phyloP scores from a whole-genome alignment of 345 rosid species.

The Acer saccharum region DNA sequence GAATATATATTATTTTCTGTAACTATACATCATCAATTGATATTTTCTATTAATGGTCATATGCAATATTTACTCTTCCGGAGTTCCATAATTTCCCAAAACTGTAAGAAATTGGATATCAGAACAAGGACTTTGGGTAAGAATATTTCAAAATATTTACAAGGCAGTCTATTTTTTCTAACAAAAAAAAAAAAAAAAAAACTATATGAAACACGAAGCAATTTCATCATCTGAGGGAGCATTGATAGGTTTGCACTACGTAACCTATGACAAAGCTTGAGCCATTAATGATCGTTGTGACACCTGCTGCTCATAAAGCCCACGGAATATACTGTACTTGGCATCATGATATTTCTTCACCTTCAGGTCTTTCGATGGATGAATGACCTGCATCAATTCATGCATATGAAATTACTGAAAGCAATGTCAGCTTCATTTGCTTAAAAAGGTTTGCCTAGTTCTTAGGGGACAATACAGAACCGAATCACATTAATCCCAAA shows the following conservation, averaged over 20 bases:
- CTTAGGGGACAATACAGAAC: background rate
- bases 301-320: slow-evolving; percentile 76
- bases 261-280: slow-evolving; percentile 56
- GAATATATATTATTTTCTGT: too few relatives aligned
- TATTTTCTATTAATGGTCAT: too few relatives aligned
- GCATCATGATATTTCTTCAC: slow-evolving; percentile 93
- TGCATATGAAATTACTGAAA: too few relatives aligned
- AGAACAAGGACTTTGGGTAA: background rate
- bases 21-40: too few relatives aligned
- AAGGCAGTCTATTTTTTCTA: background rate
- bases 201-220: background rate
- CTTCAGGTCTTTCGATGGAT: slow-evolving; percentile 73
- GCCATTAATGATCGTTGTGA: slow-evolving; percentile 71
- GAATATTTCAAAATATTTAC: background rate
- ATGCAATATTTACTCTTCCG: background rate
- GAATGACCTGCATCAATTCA: slow-evolving; percentile 57
- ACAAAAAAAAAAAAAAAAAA: background rate
- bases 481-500: background rate
- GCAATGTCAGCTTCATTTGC: background rate
- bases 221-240: background rate
- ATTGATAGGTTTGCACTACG: background rate
- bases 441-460: background rate
- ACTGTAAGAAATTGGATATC: background rate
- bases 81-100: background rate
- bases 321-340: slow-evolving; percentile 72